Evolutionary conservation across 2,329 filamentous ascomycete species (phyloP).

Genomic region (Cercospora beticola): DNA sequence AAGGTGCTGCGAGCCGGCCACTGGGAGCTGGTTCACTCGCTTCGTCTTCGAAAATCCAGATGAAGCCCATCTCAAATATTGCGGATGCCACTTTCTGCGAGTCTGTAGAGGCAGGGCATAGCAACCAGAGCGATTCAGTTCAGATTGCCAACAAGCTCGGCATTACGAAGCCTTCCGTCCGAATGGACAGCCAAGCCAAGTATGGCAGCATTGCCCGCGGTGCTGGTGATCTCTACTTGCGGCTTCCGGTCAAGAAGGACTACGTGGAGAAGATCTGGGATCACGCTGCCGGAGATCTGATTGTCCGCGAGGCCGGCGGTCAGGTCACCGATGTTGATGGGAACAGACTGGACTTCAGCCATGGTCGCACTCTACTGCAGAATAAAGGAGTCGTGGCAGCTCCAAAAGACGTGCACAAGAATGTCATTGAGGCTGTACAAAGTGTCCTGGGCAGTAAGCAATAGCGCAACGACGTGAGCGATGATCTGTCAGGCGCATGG

Average conservation of each 20-base stretch:
- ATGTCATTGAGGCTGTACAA: conserved; percentile 79
- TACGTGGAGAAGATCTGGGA: conserved; percentile 99
- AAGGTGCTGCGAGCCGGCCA: conserved; percentile 78
- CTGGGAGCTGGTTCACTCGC: conserved; percentile 58
- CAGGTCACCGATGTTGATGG: conserved; percentile 87
- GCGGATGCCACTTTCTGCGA: conserved; percentile 89
- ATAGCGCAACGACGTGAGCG: conserved; percentile 2
- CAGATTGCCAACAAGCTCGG: conserved; percentile 80
- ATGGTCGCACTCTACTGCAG: conserved; percentile 77
- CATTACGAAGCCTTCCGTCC: conserved; percentile 83
- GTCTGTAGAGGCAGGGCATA: conserved; percentile 91
- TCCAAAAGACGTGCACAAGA: conserved; percentile 69
- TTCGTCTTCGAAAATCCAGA: conserved; percentile 65
- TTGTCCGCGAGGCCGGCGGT: conserved; percentile 91
- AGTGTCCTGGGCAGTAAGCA: conserved; percentile 63
- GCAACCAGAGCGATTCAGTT: conserved; percentile 82
- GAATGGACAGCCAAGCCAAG: conserved; percentile 98
- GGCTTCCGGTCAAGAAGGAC: conserved; percentile 77
- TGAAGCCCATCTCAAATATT: conserved; percentile 75
- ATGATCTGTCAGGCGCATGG: background rate
- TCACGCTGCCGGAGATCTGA: conserved; percentile 90
- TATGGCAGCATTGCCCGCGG: conserved; percentile 94
- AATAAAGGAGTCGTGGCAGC: conserved; percentile 96
- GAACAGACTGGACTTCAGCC: conserved; percentile 79
- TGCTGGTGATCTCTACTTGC: conserved; percentile 90